Percentiles rank a stretch among this genome's conserved stretches.
Conservation (phyloP, 2,329 filamentous ascomycete genomes). For the Domatiomyces globalis region DNA sequence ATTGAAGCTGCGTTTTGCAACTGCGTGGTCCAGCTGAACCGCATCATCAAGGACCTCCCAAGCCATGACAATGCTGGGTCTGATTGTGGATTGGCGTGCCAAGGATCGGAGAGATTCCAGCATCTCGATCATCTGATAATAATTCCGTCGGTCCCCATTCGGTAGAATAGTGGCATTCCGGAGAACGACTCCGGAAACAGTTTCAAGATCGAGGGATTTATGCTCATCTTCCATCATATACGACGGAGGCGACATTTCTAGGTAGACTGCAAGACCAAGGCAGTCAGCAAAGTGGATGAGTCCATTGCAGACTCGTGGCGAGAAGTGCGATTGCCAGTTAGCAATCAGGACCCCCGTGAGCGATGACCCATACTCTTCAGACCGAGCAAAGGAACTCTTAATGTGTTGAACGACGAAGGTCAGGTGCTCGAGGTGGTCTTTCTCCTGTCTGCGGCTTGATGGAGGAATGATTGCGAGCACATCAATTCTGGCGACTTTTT, state of each 20-base stretch:
- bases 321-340: conserved; percentile 27
- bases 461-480: neutral
- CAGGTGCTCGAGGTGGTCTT: neutral
- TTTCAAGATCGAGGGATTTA: conserved; percentile 23
- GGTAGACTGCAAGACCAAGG: conserved; percentile 29
- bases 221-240: conserved; percentile 25
- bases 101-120: conserved; percentile 32
- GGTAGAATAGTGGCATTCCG: conserved; percentile 30
- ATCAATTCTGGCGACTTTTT: neutral
- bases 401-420: neutral
- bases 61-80: conserved; percentile 30
- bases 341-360: conserved; percentile 32
- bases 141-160: conserved; percentile 30
- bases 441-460: neutral
- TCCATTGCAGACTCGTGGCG: conserved; percentile 19
- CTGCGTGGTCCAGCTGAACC: conserved; percentile 26
- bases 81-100: conserved; percentile 32
- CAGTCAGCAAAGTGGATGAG: conserved; percentile 23
- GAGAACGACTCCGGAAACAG: conserved; percentile 27
- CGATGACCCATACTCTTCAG: conserved; percentile 2
- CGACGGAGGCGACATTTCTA: conserved; percentile 28
- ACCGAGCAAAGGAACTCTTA: neutral
- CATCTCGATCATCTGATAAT: conserved; percentile 31
- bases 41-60: conserved; percentile 34
- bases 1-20: conserved; percentile 29